A percentile compares a stretch with the other conserved stretches of the same genome.
Evolutionary conservation across 2,329 filamentous ascomycete genomes (phyloP).

Genomic region (Akanthomyces lecanii): DNA sequence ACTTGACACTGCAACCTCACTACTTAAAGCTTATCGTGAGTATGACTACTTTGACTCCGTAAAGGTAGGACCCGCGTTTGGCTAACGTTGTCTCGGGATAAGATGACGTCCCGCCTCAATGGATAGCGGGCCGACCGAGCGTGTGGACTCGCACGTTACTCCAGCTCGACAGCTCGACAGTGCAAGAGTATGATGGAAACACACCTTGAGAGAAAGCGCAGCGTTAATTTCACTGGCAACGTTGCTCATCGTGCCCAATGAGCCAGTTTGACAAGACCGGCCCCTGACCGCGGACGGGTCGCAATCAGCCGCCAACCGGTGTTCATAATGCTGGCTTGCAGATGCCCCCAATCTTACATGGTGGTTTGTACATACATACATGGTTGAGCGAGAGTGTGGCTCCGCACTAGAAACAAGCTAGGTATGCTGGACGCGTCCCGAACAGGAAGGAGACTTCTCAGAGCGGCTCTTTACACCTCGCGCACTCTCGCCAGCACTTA

Average conservation of each 20-base stretch:
- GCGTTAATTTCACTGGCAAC: neutral
- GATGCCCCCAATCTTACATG: neutral
- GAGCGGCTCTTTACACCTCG: neutral
- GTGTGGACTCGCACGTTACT: neutral
- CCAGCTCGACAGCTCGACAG: neutral
- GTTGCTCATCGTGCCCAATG: constrained; percentile 5
- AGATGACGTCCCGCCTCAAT: neutral
- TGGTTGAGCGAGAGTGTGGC: neutral
- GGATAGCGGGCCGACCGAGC: neutral
- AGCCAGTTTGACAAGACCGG: neutral
- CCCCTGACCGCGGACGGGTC: neutral
- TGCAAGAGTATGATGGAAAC: neutral
- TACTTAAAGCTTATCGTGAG: neutral
- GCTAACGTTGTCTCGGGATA: constrained; percentile 6
- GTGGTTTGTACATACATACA: neutral
- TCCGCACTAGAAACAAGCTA: constrained; percentile 1
- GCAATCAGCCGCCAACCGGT: neutral
- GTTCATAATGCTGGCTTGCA: neutral
- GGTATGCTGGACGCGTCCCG: constrained; percentile 2
- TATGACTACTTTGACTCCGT: neutral
- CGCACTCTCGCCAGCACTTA: no score
- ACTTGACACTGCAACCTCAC: neutral
- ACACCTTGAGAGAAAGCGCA: neutral
- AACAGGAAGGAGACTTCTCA: neutral
- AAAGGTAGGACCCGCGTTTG: neutral